These are phyloP conservation scores for Rhodocollybia butyracea DNA, from an alignment of 768 basidiomycete genomes.

Conservation along the genomic window DNA sequence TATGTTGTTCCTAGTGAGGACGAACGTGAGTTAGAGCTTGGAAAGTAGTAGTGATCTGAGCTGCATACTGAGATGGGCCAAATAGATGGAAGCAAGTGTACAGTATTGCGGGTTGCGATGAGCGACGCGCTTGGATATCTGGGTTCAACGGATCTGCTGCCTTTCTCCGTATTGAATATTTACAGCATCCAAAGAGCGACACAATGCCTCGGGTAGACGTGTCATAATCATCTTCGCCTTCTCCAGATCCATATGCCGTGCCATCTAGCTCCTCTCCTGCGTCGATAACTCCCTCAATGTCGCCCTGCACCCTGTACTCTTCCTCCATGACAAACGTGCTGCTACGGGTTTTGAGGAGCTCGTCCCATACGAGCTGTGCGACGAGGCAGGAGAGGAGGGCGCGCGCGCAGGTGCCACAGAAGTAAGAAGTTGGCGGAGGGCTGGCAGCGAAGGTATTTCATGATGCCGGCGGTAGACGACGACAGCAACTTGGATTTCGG, in stretches of 20 bases:
- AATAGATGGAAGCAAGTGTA: slow-evolving; percentile 88
- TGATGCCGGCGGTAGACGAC: slow-evolving; percentile 89
- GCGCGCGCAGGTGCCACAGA: slow-evolving; percentile 94
- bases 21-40: slow-evolving; percentile 59
- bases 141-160: slow-evolving; percentile 90
- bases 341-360: slow-evolving; percentile 92
- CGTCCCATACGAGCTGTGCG: slow-evolving; percentile 97
- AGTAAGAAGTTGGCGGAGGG: slow-evolving; percentile 90
- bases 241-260: slow-evolving; percentile 18
- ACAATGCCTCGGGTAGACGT: slow-evolving; percentile 67
- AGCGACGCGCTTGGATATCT: slow-evolving; percentile 83
- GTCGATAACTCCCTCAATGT: slow-evolving; percentile 45
- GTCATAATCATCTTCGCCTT: slow-evolving; percentile 49
- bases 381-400: slow-evolving; percentile 87
- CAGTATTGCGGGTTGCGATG: slow-evolving; percentile 80
- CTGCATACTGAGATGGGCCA: neutral
- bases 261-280: slow-evolving; percentile 57
- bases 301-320: slow-evolving; percentile 91
- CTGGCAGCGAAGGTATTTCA: slow-evolving; percentile 95
- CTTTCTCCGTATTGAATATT: slow-evolving; percentile 11
- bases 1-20: slow-evolving; percentile 90
- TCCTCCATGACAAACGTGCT: slow-evolving; percentile 99
- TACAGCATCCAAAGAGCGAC: too few species aligned
- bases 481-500: slow-evolving; percentile 97
- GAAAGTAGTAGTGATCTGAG: neutral